Percentiles rank a stretch among this genome's conserved stretches.
Conservation (phyloP, 164 flowering plant species). For the Santalum album region DNA sequence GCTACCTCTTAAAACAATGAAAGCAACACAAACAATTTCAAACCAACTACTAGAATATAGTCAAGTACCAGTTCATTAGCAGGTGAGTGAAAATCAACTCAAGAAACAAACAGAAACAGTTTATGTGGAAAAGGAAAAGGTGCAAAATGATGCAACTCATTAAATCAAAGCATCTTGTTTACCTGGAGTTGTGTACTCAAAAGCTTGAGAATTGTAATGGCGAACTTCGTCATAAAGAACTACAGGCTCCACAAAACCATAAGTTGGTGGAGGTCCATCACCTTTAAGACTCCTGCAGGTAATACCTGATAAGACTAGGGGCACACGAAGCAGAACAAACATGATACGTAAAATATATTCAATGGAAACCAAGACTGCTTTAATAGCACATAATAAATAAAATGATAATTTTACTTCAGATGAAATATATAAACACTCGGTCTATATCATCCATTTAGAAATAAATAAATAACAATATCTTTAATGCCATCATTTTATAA, state of each 20-base stretch:
- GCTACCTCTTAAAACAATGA: too few relatives aligned
- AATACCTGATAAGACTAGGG: conserved; percentile 2
- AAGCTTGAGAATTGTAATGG: conserved; percentile 50
- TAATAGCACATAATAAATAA: too few relatives aligned
- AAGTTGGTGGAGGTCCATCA: conserved; percentile 18
- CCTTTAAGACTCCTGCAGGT: conserved; percentile 56
- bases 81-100: too few relatives aligned
- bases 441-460: too few relatives aligned
- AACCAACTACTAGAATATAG: too few relatives aligned
- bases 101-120: too few relatives aligned
- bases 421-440: too few relatives aligned
- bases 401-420: too few relatives aligned
- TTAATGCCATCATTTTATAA: too few relatives aligned
- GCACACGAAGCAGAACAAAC: background rate
- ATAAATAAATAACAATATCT: too few relatives aligned
- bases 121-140: background rate
- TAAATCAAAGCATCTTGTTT: conserved; percentile 23
- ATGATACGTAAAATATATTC: background rate
- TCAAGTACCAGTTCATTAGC: too few relatives aligned
- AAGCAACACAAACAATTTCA: too few relatives aligned
- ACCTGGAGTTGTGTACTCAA: conserved; percentile 65
- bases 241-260: conserved; percentile 25
- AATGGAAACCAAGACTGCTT: background rate
- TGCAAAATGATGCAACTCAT: background rate
- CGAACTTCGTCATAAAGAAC: conserved; percentile 58